phyloP scores from a whole-genome alignment of 2,329 filamentous ascomycete species.

The Pyrenochaeta sp. region DNA sequence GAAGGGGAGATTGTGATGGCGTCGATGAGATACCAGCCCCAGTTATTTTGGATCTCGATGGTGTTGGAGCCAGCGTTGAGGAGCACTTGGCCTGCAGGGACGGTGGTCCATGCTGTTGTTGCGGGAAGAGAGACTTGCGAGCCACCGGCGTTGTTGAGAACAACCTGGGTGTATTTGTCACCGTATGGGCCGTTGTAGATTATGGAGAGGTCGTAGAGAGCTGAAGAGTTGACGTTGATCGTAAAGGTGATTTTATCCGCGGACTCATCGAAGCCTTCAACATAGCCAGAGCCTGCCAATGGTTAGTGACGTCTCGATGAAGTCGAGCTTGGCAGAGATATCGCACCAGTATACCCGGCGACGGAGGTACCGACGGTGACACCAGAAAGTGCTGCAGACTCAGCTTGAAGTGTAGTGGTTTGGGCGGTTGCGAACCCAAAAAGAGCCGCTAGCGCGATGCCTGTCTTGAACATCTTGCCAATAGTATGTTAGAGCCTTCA shows the following conservation, averaged over 20 bases:
- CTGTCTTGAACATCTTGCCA: constrained; percentile 4
- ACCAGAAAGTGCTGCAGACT: constrained; percentile 53
- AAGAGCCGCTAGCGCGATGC: constrained; percentile 6
- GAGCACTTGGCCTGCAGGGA: constrained; percentile 56
- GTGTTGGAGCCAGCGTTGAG: constrained; percentile 56
- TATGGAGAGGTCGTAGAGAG: constrained; percentile 57
- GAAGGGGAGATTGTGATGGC: constrained; percentile 53
- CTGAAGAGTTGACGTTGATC: constrained; percentile 44
- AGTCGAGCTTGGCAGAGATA: background rate
- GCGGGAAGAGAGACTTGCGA: constrained; percentile 55
- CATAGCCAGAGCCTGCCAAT: constrained; percentile 56
- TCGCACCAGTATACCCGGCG: constrained; percentile 51
- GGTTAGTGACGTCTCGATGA: constrained; percentile 2
- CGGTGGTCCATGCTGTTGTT: constrained; percentile 50
- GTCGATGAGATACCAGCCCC: constrained; percentile 61
- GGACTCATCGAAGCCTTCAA: constrained; percentile 56
- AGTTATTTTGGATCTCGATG: constrained; percentile 58
- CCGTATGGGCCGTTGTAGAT: constrained; percentile 58
- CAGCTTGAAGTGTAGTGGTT: constrained; percentile 49
- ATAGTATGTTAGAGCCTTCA: background rate
- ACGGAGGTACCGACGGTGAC: constrained; percentile 52
- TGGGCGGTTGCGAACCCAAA: constrained; percentile 20
- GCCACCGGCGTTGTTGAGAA: constrained; percentile 55
- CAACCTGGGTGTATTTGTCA: constrained; percentile 55
- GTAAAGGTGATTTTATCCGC: constrained; percentile 57